A percentile compares a stretch with the other conserved stretches of the same genome.
phyloP scores from a whole-genome alignment of 2,329 filamentous ascomycete species.

The Aspergillus luchuensis region DNA sequence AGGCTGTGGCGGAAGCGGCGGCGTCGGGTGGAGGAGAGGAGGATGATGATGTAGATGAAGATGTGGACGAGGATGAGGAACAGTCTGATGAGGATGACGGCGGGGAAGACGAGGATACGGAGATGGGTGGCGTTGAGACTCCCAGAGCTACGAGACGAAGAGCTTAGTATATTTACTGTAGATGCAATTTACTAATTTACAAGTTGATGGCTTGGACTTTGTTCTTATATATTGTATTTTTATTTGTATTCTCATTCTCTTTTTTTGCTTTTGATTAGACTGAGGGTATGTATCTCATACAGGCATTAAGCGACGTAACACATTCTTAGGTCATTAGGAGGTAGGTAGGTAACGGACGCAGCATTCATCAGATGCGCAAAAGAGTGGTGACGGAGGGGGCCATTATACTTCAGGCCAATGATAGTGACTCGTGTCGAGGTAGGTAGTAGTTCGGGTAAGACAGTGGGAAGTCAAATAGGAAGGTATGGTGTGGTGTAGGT shows the following conservation, averaged over 20 bases:
- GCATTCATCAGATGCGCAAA: not conserved
- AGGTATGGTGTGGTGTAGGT: not conserved
- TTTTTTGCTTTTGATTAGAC: conserved; percentile 7
- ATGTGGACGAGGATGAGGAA: conserved; percentile 18
- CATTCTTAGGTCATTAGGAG: conserved; percentile 19
- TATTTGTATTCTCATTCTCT: not conserved
- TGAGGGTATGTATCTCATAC: conserved; percentile 15
- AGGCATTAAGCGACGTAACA: conserved; percentile 21
- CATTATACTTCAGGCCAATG: not conserved
- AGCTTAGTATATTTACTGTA: not conserved
- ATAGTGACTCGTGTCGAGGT: not conserved
- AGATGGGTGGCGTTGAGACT: not conserved
- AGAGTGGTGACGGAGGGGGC: not conserved
- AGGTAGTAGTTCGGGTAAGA: not conserved
- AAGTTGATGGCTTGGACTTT: not conserved
- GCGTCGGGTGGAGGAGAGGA: conserved; percentile 23
- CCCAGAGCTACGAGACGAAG: not conserved
- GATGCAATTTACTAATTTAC: not conserved
- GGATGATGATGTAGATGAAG: conserved; percentile 27
- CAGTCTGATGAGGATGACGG: conserved; percentile 1
- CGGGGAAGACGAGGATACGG: not conserved
- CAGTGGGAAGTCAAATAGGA: not conserved
- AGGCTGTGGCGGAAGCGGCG: conserved; percentile 31
- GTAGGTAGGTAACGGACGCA: conserved; percentile 14
- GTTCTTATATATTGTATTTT: not conserved